These are phyloP conservation scores for Plantago coronopus DNA, from an alignment of 305 asterid species.

Conservation along the genomic window DNA sequence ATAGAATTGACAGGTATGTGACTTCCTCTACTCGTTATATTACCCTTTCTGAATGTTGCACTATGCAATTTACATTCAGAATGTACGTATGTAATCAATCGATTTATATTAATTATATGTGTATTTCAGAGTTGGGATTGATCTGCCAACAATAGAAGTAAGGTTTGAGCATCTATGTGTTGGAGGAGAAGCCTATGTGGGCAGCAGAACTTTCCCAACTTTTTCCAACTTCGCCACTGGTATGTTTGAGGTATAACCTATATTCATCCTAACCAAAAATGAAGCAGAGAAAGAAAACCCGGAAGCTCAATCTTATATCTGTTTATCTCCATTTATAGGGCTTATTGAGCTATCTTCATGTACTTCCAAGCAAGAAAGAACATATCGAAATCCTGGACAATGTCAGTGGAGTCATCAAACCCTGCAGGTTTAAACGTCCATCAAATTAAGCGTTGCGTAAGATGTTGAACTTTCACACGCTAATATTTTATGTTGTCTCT, in stretches of 20 bases:
- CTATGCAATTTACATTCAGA: no score
- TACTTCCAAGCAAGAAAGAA: constrained; percentile 36
- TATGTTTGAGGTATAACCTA: constrained; percentile 63
- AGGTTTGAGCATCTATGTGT: constrained; percentile 48
- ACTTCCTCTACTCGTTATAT: neutral
- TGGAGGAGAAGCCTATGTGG: constrained; percentile 53
- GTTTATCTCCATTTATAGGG: constrained; percentile 25
- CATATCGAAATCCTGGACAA: constrained; percentile 32
- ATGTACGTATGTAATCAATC: neutral
- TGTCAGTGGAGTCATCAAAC: constrained; percentile 45
- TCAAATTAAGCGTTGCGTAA: neutral
- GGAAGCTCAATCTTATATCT: neutral
- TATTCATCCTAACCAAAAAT: neutral
- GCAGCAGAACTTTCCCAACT: constrained; percentile 63
- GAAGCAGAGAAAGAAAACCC: neutral
- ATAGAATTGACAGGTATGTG: constrained; percentile 48
- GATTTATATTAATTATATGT: neutral
- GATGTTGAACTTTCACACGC: neutral
- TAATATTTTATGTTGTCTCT: neutral
- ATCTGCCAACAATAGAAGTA: constrained; percentile 60
- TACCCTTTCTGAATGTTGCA: no score
- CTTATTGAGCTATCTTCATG: constrained; percentile 32
- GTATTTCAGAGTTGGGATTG: constrained; percentile 76
- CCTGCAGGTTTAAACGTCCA: constrained; percentile 33
- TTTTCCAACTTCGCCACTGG: constrained; percentile 40